Percentiles rank a stretch among this genome's conserved stretches.
Evolutionary conservation across 768 basidiomycete genomes (phyloP).

Genomic region (Trametes meyenii): DNA sequence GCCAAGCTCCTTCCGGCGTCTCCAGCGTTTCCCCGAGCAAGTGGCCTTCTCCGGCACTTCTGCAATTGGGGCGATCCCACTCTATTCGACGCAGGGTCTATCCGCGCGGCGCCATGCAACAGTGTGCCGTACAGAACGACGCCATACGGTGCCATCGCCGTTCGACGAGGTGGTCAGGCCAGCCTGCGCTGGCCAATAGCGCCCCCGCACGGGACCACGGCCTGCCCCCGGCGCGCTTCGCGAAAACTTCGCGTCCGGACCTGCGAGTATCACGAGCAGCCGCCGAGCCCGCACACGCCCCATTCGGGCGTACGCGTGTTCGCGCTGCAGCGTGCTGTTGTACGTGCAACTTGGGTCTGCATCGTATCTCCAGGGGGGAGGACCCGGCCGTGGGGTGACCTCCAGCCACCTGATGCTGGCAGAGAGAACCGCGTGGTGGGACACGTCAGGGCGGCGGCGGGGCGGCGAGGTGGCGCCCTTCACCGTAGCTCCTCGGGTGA

Average conservation of each 20-base stretch:
- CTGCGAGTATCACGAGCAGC: constrained; percentile 12
- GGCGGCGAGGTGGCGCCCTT: constrained; percentile 6
- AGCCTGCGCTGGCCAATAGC: neutral
- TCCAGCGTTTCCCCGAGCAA: too few species aligned
- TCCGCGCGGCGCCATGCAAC: neutral
- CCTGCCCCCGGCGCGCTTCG: constrained; percentile 9
- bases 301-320: neutral
- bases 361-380: neutral
- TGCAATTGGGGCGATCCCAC: neutral
- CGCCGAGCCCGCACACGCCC: constrained; percentile 8
- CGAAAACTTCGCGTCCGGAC: constrained; percentile 13
- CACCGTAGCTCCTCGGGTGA: constrained; percentile 11
- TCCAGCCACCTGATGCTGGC: neutral
- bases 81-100: neutral
- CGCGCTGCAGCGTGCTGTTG: neutral
- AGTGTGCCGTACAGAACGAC: neutral
- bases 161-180: neutral
- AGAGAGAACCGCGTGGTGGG: neutral
- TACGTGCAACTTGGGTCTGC: neutral
- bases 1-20: constrained; percentile 1
- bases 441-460: neutral
- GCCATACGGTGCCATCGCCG: neutral
- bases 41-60: neutral
- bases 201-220: constrained; percentile 2
- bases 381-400: too few species aligned